Evolutionary conservation across 306 rosid species (phyloP).

Genomic region (Malus orientalis): DNA sequence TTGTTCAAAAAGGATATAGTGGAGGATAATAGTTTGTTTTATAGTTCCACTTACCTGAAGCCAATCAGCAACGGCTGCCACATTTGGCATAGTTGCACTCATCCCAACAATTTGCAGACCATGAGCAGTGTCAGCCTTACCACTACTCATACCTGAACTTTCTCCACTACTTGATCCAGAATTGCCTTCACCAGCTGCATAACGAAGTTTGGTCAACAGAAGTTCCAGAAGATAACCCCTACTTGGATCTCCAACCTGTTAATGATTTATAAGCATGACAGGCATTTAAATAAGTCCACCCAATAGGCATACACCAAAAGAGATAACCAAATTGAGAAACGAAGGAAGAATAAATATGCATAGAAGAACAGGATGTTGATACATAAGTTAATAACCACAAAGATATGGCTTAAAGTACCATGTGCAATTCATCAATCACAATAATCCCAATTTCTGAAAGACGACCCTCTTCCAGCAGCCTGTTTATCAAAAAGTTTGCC

Average conservation of each 20-base stretch:
- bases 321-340: not conserved
- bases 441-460: constrained; percentile 92
- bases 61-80: constrained; percentile 97
- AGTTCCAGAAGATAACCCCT: constrained; percentile 98
- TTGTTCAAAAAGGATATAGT: not conserved
- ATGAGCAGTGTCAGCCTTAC: constrained; percentile 76
- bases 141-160: constrained; percentile 84
- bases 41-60: constrained; percentile 65
- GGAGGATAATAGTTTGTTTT: not conserved
- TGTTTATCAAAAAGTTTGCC: constrained; percentile 87
- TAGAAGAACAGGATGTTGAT: not conserved
- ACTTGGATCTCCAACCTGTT: constrained; percentile 84
- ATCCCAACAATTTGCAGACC: constrained; percentile 95
- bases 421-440: constrained; percentile 94
- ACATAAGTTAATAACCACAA: not conserved
- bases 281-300: constrained; percentile 6
- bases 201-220: constrained; percentile 92
- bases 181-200: constrained; percentile 95
- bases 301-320: not conserved
- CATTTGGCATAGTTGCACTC: constrained; percentile 99
- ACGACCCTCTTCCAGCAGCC: constrained; percentile 86
- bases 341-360: not conserved
- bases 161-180: constrained; percentile 76
- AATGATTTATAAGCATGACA: constrained; percentile 26
- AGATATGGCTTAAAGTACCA: constrained; percentile 42